Evolutionary conservation across 2,329 filamentous ascomycete species (phyloP), one percentile per base, ranked within the genome.

Genomic region (Xylariaceae sp.): DNA sequence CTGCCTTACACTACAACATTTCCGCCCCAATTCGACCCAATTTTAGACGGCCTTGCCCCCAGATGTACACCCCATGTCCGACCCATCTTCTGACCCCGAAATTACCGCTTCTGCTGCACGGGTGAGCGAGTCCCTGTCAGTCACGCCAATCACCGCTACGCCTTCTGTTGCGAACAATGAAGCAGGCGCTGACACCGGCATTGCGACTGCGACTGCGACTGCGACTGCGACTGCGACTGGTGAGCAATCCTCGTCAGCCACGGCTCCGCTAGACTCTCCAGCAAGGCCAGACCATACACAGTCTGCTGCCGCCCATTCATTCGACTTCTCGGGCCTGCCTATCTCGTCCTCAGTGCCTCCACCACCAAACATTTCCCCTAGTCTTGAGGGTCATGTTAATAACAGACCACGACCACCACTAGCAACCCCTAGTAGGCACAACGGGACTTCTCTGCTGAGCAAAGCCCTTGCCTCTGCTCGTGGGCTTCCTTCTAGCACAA

Each of bases 31-130:
- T 60, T 53, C 50, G 34, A 55, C 52, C 55, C 57, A 55, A 51
- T 44, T 54, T 41, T 32, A 57, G 51, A 57, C 50, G 52, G 50
- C 44, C 47, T 52, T 41, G 53, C 51, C 53, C 50, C 74, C 76
- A 75, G 71, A 81, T 81, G 79, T 77, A 72, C 71, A 72, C 73
- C 78, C 76, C 79, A 82, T 82, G 79, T 81, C 78, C 72, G 77
- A 70, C 68, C 72, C 73, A 73, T 71, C 72, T 69, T 69, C 68
- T 69, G 70, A 72, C 68, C 70, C 71, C 72, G 76, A 79, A 78
- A 77, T 80, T 80, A 77, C 76, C 77, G 75, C 78, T 78, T 57
- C 62, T 63, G 67, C 74, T 62, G 64, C 63, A 64, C 62, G 62
- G 62, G 64, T 67, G 64, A 66, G 60, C 61, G 59, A 60, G 50